phyloP scores from a whole-genome alignment of 2,329 filamentous ascomycete genomes.

The Colletotrichum euphorbiae region DNA sequence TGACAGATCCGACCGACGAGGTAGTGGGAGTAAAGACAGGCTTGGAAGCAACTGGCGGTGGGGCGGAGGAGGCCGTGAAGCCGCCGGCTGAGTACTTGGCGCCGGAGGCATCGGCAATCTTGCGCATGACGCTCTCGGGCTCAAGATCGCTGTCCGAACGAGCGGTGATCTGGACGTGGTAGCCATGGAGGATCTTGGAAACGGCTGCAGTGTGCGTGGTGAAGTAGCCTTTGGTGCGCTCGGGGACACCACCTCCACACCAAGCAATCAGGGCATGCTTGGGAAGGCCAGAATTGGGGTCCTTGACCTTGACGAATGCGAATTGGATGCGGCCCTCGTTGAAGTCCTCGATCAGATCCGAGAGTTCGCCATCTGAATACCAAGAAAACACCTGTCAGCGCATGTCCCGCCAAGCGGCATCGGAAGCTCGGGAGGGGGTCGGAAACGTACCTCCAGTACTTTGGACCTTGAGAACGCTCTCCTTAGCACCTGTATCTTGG shows the following conservation, averaged over 20 bases:
- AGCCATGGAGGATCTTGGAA: slow-evolving; percentile 92
- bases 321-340: slow-evolving; percentile 97
- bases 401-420: slow-evolving; percentile 30
- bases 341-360: slow-evolving; percentile 93
- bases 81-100: slow-evolving; percentile 87
- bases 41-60: slow-evolving; percentile 86
- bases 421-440: slow-evolving; percentile 26
- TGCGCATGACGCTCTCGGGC: slow-evolving; percentile 88
- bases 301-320: slow-evolving; percentile 95
- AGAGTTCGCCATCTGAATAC: slow-evolving; percentile 83
- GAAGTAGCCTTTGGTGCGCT: slow-evolving; percentile 98
- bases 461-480: slow-evolving; percentile 96
- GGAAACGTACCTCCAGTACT: slow-evolving; percentile 78
- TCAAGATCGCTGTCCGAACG: slow-evolving; percentile 90
- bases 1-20: slow-evolving; percentile 66
- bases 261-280: slow-evolving; percentile 96
- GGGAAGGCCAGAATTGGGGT: slow-evolving; percentile 88
- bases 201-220: slow-evolving; percentile 92
- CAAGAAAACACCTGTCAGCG: slow-evolving; percentile 38
- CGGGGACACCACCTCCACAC: slow-evolving; percentile 98
- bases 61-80: slow-evolving; percentile 63
- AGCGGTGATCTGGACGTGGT: slow-evolving; percentile 97
- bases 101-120: slow-evolving; percentile 93
- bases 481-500: slow-evolving; percentile 85
- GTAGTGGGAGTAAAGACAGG: slow-evolving; percentile 88